A percentile compares a stretch with the other conserved stretches of the same genome.
phyloP scores from a whole-genome alignment of 1,284 basidiomycete species.

The Melampsora occidentalis region DNA sequence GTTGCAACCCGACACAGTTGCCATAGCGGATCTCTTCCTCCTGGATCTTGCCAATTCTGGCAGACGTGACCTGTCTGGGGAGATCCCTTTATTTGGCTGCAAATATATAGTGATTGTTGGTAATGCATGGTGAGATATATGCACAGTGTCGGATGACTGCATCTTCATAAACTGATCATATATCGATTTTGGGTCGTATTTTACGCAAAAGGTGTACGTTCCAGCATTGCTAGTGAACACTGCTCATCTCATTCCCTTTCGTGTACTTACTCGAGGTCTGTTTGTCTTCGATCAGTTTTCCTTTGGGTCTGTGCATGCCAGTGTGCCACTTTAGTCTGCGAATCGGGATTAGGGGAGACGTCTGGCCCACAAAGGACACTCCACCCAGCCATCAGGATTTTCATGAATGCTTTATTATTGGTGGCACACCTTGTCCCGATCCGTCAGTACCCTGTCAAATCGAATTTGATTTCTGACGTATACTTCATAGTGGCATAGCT shows the following conservation, averaged over 20 bases:
- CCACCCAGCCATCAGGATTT: not conserved
- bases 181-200: not conserved
- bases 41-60: not conserved
- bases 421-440: not conserved
- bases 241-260: not conserved
- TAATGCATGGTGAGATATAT: no score
- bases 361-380: not conserved
- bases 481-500: not conserved
- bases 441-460: not conserved
- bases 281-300: not conserved
- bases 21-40: not conserved
- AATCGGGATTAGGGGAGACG: not conserved
- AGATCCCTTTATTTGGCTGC: not conserved
- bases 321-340: not conserved
- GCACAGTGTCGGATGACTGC: no score
- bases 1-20: not conserved
- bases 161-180: no score
- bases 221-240: not conserved
- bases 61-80: constrained; percentile 5
- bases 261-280: not conserved
- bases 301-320: not conserved
- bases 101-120: not conserved
- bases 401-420: not conserved
- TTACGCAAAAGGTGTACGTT: not conserved
- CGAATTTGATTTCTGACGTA: not conserved